These are phyloP conservation scores for Paramecium caudatum DNA, from an alignment of 73 alveolate species.

Conservation along the genomic window DNA sequence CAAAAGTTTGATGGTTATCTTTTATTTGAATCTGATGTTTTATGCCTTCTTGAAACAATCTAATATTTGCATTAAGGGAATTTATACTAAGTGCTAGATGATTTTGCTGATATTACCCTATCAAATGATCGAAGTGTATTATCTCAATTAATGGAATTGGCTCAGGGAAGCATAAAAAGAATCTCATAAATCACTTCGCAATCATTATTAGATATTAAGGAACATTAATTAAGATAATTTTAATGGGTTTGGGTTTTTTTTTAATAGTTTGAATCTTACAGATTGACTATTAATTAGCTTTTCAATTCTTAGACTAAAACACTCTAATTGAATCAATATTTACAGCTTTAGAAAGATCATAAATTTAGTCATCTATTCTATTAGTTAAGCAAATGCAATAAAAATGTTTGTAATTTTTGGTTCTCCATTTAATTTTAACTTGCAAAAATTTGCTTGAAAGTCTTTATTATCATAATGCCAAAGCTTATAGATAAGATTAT, in stretches of 20 bases:
- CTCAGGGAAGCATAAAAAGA: not conserved
- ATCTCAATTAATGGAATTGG: slow-evolving; percentile 1
- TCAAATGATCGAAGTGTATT: not conserved
- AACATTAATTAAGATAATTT: not conserved
- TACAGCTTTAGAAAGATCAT: not conserved
- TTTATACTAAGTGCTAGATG: not conserved
- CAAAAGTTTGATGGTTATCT: not conserved
- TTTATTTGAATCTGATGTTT: not conserved
- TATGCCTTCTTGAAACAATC: not conserved
- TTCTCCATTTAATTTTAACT: not conserved
- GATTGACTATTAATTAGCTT: not conserved
- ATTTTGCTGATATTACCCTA: not conserved
- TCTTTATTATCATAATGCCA: too few species aligned
- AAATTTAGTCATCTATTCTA: not conserved
- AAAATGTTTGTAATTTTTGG: not conserved
- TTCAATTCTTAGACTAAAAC: not conserved
- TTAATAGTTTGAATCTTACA: not conserved
- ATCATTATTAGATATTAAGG: not conserved
- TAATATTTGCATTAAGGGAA: not conserved
- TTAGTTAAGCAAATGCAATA: not conserved
- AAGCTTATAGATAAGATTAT: not conserved
- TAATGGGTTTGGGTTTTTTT: slow-evolving; percentile 26
- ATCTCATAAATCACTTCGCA: not conserved
- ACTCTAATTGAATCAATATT: not conserved
- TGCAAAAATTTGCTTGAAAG: not conserved